A percentile compares a stretch with the other conserved stretches of the same genome.
Conservation (phyloP, 2,329 filamentous ascomycete species). For the Pyrenophora tritici-repentis region DNA sequence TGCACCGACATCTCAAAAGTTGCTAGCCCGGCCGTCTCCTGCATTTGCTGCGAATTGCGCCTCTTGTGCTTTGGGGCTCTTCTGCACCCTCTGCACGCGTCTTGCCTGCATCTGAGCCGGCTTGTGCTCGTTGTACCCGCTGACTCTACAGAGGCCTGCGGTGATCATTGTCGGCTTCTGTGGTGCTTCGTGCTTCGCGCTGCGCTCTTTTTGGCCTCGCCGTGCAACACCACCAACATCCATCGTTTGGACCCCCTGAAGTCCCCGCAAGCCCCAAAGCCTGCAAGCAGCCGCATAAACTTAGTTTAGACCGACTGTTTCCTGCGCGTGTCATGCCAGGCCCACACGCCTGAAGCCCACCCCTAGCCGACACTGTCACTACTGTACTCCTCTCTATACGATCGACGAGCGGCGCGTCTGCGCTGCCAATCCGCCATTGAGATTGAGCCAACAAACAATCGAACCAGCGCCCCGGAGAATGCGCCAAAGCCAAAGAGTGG, state of each 20-base stretch:
- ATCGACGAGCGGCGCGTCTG: constrained; percentile 7
- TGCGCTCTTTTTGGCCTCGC: constrained; percentile 23
- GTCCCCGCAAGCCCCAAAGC: constrained; percentile 15
- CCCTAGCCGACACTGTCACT: constrained; percentile 7
- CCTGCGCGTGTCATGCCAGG: constrained; percentile 28
- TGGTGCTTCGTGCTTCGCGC: constrained; percentile 14
- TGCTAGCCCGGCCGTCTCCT: constrained; percentile 13
- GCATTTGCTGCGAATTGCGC: constrained; percentile 1
- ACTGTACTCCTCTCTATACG: constrained; percentile 3
- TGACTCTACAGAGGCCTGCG: neutral
- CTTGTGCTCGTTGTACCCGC: neutral
- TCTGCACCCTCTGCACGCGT: constrained; percentile 3
- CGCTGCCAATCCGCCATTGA: constrained; percentile 13
- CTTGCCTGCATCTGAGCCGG: neutral
- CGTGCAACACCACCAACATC: constrained; percentile 22
- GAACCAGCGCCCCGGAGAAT: constrained; percentile 31
- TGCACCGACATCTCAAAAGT: constrained; percentile 18
- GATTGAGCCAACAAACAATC: too few species aligned
- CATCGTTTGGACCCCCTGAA: constrained; percentile 24
- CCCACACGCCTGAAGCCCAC: constrained; percentile 14
- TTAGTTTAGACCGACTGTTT: constrained; percentile 23
- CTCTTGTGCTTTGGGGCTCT: neutral
- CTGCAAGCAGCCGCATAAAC: constrained; percentile 22
- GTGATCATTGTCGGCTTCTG: constrained; percentile 8
- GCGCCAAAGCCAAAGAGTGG: constrained; percentile 29